Evolutionary conservation across 2,329 filamentous ascomycete species (phyloP).

Genomic region (Periconia sp.): DNA sequence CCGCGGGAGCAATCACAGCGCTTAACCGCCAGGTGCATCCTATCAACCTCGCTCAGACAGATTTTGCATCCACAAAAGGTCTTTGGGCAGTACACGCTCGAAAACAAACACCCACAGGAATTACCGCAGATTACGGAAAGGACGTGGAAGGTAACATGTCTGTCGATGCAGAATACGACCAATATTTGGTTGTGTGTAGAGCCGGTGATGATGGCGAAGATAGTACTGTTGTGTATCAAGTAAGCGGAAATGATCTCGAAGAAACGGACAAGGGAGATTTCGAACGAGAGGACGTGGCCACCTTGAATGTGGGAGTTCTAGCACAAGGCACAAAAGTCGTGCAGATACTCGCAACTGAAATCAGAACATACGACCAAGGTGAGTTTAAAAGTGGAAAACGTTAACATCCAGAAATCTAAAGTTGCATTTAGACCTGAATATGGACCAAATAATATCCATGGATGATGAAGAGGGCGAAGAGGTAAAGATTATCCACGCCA

Average conservation of each 20-base stretch:
- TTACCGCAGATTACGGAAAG: conserved; percentile 51
- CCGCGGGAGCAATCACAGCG: conserved; percentile 70
- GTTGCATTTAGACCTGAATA: conserved; percentile 66
- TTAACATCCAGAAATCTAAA: neutral
- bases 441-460: conserved; percentile 91
- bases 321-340: conserved; percentile 80
- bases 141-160: conserved; percentile 41
- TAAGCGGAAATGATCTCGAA: conserved; percentile 74
- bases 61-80: conserved; percentile 71
- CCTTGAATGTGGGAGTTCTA: conserved; percentile 82
- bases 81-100: conserved; percentile 80
- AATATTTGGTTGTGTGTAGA: conserved; percentile 82
- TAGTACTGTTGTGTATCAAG: conserved; percentile 74
- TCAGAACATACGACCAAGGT: conserved; percentile 80
- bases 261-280: conserved; percentile 83
- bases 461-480: conserved; percentile 81
- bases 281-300: conserved; percentile 83
- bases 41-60: conserved; percentile 67
- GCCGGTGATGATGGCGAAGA: conserved; percentile 66
- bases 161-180: conserved; percentile 66
- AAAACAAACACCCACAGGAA: conserved; percentile 63
- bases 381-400: conserved; percentile 57
- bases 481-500: conserved; percentile 75
- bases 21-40: conserved; percentile 79
- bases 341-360: conserved; percentile 82